Conservation (phyloP, 2,329 filamentous ascomycete species). For the Paracamarosporium sp. region DNA sequence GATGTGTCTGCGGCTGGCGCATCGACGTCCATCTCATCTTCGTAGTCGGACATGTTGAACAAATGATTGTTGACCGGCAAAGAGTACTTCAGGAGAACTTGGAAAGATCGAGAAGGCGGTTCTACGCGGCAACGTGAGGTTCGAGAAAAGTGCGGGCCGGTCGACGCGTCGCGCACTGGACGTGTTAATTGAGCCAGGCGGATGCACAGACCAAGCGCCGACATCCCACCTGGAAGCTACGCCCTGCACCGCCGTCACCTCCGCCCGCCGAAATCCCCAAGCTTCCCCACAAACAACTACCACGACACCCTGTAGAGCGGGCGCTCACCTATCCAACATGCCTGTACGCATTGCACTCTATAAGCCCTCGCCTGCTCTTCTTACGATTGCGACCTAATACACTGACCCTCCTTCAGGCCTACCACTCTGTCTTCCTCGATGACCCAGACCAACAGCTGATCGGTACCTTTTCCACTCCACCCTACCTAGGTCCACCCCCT, state of each 20-base stretch:
- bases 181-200: conserved; percentile 43
- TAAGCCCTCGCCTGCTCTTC: not conserved
- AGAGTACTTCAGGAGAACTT: not conserved
- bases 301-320: conserved; percentile 8
- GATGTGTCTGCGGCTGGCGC: conserved; percentile 57
- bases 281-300: conserved; percentile 17
- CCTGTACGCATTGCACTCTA: conserved; percentile 47
- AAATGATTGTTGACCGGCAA: not conserved
- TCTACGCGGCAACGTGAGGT: not conserved
- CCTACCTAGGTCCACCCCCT: not conserved
- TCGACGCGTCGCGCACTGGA: conserved; percentile 30
- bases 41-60: conserved; percentile 60
- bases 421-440: conserved; percentile 96
- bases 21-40: conserved; percentile 74
- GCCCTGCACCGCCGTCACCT: conserved; percentile 29
- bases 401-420: conserved; percentile 69
- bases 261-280: conserved; percentile 32
- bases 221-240: conserved; percentile 34
- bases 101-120: not conserved
- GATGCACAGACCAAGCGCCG: conserved; percentile 22
- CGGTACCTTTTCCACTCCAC: conserved; percentile 49
- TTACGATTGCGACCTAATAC: not conserved
- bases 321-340: conserved; percentile 48
- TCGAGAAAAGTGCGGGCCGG: not conserved
- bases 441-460: conserved; percentile 73